Evolutionary conservation across 768 basidiomycete genomes (phyloP), one percentile per base, ranked within the genome.

Genomic region (Suillus bovinus): DNA sequence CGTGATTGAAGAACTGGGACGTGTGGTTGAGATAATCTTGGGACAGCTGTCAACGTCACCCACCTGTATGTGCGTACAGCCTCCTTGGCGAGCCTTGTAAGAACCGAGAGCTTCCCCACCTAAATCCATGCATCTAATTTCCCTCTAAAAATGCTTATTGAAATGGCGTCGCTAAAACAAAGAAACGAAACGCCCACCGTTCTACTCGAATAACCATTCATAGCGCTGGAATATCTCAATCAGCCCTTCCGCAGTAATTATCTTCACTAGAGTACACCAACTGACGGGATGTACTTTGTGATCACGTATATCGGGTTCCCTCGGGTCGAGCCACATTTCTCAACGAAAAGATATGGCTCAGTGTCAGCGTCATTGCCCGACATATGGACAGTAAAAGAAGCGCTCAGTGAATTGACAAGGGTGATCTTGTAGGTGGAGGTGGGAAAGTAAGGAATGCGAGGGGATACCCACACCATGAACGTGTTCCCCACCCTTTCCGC

Each of bases 51-150:
- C 46, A 36, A 27, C 34, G 9, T 20, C 41, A 63, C 77, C 63
- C 64, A 77, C 77, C 68, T 78, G 77, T 70, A 79, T 78, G 52
- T 78, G 79, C 4, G 77, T 78, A 63, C 77, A 78, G 13, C 79
- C 79, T 4, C 68, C 77, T 60, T 77, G 78, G 52, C 64, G 72
- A 60, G 76, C 76, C 61, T 78, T 79, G 72, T 78, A 79, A 50
- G 77, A 67, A 60, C 78, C 77, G 1, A 78, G 68, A 13, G 77
- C 77, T 53, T 78, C 77, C n/a, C 59, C 70, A 16, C 76, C 78
- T 42, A 79, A 66, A 67, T 79, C 78, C 79, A 80, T 79, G 59
- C 78, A 79, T 58, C 79, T 71, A 52, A 79, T 79, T 67, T 80
- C 79, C 66, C 77, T 73, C 77, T 78, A 66, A 14, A 58, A 24